phyloP scores from a whole-genome alignment of 805 yeast species.

The Candida khao-thaluensis region DNA sequence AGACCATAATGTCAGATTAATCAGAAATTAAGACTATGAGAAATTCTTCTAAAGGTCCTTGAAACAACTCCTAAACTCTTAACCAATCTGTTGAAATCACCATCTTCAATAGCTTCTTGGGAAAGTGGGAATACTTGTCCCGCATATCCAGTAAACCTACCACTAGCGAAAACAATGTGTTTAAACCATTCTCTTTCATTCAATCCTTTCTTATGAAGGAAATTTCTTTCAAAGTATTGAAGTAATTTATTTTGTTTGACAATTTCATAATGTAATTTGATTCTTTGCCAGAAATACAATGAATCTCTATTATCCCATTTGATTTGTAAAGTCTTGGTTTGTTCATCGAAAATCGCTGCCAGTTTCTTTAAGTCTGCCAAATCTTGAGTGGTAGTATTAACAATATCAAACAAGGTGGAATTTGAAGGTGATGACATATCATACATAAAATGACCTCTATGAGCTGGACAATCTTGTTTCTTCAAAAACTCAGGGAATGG shows the following conservation, averaged over 20 bases:
- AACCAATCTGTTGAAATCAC: constrained; percentile 43
- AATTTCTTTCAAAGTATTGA: constrained; percentile 53
- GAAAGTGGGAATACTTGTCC: constrained; percentile 61
- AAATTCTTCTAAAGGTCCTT: constrained; percentile 33
- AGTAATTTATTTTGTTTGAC: constrained; percentile 34
- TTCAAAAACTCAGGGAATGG: constrained; percentile 23
- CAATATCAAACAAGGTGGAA: constrained; percentile 19
- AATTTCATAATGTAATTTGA: constrained; percentile 30
- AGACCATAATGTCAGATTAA: no score
- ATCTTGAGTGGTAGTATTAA: constrained; percentile 22
- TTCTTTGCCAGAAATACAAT: constrained; percentile 36
- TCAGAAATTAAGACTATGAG: constrained; percentile 4
- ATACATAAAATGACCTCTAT: constrained; percentile 12
- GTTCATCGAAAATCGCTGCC: constrained; percentile 29
- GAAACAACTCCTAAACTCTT: constrained; percentile 46
- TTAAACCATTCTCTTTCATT: constrained; percentile 57
- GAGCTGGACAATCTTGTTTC: constrained; percentile 11
- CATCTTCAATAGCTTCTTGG: constrained; percentile 50
- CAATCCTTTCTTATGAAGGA: constrained; percentile 48
- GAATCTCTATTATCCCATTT: constrained; percentile 30
- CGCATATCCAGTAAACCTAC: constrained; percentile 47
- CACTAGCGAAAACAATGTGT: constrained; percentile 63
- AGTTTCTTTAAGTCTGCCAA: constrained; percentile 20
- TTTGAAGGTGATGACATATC: constrained; percentile 9
- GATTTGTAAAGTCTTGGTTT: constrained; percentile 26